These are phyloP conservation scores for Alternaria sp. DNA, from an alignment of 2,329 filamentous ascomycete species.

Conservation along the genomic window DNA sequence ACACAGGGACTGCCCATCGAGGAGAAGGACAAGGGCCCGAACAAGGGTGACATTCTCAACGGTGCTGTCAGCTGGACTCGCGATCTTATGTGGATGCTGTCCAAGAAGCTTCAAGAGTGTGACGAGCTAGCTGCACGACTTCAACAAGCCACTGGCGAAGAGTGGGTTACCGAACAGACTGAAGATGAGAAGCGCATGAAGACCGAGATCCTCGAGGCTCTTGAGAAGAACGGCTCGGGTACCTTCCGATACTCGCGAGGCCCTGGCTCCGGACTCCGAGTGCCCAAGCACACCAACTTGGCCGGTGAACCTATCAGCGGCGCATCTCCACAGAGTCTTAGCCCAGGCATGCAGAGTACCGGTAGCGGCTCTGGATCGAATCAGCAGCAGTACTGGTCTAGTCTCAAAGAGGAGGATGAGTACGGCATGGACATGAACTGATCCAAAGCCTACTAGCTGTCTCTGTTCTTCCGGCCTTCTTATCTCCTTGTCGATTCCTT, in stretches of 20 bases:
- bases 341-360: conserved; percentile 66
- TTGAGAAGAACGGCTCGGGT: conserved; percentile 77
- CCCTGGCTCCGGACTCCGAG: conserved; percentile 82
- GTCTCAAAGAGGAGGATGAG: conserved; percentile 95
- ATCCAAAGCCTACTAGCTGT: conserved; percentile 26
- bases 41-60: conserved; percentile 98
- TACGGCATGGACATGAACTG: conserved; percentile 73
- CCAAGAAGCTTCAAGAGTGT: conserved; percentile 87
- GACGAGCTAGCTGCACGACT: conserved; percentile 76
- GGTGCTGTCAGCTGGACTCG: conserved; percentile 96
- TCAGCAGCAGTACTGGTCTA: conserved; percentile 63
- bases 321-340: conserved; percentile 64
- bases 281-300: conserved; percentile 91
- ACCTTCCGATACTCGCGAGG: conserved; percentile 86
- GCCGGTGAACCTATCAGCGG: conserved; percentile 75
- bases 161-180: conserved; percentile 57
- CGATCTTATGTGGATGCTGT: conserved; percentile 96
- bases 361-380: conserved; percentile 63
- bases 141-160: conserved; percentile 57
- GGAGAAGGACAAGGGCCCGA: conserved; percentile 97
- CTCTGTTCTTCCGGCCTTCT: conserved; percentile 13
- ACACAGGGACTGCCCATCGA: conserved; percentile 92
- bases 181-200: conserved; percentile 97
- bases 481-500: conserved; percentile 32
- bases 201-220: conserved; percentile 85